These are phyloP conservation scores for Arthromyces matolae DNA, from an alignment of 768 basidiomycete species.

Conservation along the genomic window DNA sequence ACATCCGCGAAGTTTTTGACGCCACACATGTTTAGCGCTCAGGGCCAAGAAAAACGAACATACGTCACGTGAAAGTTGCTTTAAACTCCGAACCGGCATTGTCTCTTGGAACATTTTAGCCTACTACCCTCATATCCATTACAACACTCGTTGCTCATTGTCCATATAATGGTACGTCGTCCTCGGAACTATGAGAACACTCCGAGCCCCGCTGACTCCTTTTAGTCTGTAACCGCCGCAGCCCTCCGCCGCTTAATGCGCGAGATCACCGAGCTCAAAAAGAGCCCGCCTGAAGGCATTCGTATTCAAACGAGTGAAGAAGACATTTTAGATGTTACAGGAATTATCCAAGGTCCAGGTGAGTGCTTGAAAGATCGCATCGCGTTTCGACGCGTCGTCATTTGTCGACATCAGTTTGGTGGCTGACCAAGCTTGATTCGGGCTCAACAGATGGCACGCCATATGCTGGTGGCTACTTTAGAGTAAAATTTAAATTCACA, in stretches of 20 bases:
- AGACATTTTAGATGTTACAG: conserved; percentile 83
- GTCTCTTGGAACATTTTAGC: conserved; percentile 13
- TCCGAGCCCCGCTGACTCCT: not conserved
- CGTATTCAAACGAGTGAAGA: conserved; percentile 83
- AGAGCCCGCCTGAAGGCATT: conserved; percentile 88
- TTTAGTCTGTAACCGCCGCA: conserved; percentile 44
- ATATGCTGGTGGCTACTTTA: conserved; percentile 65
- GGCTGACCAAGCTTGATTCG: conserved; percentile 25
- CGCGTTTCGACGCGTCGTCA: conserved; percentile 18
- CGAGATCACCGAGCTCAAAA: conserved; percentile 78
- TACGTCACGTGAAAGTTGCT: conserved; percentile 3
- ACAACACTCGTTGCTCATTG: not conserved
- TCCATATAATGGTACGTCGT: conserved; percentile 15
- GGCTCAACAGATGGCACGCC: conserved; percentile 52
- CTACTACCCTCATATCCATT: not conserved
- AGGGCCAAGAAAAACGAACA: not conserved
- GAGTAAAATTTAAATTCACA: conserved; percentile 82
- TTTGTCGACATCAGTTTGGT: conserved; percentile 8
- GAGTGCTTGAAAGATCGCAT: conserved; percentile 23
- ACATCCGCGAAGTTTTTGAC: too few relatives aligned
- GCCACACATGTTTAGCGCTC: not conserved
- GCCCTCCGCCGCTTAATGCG: conserved; percentile 85
- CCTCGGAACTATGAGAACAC: not conserved
- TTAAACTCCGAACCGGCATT: conserved; percentile 12
- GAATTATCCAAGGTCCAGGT: conserved; percentile 91